Percentiles rank a stretch among this genome's conserved stretches.
These are phyloP conservation scores for Megacollybia marginata DNA, from an alignment of 768 basidiomycete species.

Conservation along the genomic window DNA sequence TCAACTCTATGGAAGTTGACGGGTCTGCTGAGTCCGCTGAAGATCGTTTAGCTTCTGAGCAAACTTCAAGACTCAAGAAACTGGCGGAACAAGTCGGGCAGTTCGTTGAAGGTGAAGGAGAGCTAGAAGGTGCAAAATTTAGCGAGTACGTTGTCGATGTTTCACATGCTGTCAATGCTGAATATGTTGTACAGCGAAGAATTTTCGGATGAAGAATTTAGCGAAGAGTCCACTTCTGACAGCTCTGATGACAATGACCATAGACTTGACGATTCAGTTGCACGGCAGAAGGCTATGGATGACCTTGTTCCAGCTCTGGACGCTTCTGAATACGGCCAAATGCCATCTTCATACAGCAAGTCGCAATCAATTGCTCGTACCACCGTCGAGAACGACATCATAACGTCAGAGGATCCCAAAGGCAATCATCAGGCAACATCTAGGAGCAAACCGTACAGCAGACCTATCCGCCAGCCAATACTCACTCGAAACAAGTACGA, in stretches of 20 bases:
- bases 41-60: constrained; percentile 50
- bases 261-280: constrained; percentile 22
- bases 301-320: constrained; percentile 75
- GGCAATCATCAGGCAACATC: not conserved
- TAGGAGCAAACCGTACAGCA: constrained; percentile 20
- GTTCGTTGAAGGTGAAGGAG: constrained; percentile 90
- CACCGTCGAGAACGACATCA: constrained; percentile 34
- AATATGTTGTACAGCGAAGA: constrained; percentile 41
- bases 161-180: not conserved
- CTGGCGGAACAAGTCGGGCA: constrained; percentile 80
- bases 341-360: constrained; percentile 68
- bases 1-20: constrained; percentile 47
- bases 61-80: constrained; percentile 62
- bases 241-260: constrained; percentile 38
- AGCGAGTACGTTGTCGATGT: constrained; percentile 60
- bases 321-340: constrained; percentile 82
- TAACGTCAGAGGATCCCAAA: constrained; percentile 4
- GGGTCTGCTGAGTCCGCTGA: constrained; percentile 24
- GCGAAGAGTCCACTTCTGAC: constrained; percentile 41
- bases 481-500: constrained; percentile 82
- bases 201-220: constrained; percentile 59
- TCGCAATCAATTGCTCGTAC: constrained; percentile 59
- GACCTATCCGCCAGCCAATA: constrained; percentile 66
- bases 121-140: constrained; percentile 82
- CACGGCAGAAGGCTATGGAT: constrained; percentile 64